Evolutionary conservation across 2,329 filamentous ascomycete species (phyloP).

Genomic region (Ambrosiella xylebori): DNA sequence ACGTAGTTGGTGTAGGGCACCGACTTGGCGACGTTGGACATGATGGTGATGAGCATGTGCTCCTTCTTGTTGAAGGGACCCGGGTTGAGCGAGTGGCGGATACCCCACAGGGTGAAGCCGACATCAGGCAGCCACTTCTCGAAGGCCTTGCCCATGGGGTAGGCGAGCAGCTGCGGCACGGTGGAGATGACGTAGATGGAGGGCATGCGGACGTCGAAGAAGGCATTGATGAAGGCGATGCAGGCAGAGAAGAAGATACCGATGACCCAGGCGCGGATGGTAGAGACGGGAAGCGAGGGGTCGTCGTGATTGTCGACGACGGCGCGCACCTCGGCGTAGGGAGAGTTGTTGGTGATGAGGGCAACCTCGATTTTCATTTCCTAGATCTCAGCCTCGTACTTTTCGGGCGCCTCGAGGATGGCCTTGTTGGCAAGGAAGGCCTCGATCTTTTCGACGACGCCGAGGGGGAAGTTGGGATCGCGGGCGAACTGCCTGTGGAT

Average conservation of each 20-base stretch:
- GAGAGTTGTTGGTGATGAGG: constrained; percentile 35
- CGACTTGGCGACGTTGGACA: constrained; percentile 34
- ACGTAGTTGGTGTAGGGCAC: constrained; percentile 33
- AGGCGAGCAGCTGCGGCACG: constrained; percentile 37
- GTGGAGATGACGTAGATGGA: constrained; percentile 31
- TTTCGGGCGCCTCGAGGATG: constrained; percentile 24
- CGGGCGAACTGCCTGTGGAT: constrained; percentile 21
- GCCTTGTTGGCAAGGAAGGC: constrained; percentile 18
- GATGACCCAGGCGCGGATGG: constrained; percentile 34
- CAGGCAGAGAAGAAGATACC: constrained; percentile 29
- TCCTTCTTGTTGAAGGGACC: constrained; percentile 38
- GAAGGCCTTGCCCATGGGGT: constrained; percentile 29
- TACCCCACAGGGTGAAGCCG: constrained; percentile 24
- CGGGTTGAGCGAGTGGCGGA: constrained; percentile 24
- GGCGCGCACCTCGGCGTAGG: constrained; percentile 37
- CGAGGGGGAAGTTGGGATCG: constrained; percentile 24
- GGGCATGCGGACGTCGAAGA: constrained; percentile 38
- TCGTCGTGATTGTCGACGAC: constrained; percentile 39
- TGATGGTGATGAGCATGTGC: constrained; percentile 38
- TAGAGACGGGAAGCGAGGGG: constrained; percentile 29
- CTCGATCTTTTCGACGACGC: constrained; percentile 21
- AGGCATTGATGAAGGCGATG: constrained; percentile 33
- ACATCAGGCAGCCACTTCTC: constrained; percentile 29
- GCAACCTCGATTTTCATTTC: constrained; percentile 36
- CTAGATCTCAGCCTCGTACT: constrained; percentile 26